phyloP scores from a whole-genome alignment of 352 stramenopile species.

The Globisporangium heterothallicum region DNA sequence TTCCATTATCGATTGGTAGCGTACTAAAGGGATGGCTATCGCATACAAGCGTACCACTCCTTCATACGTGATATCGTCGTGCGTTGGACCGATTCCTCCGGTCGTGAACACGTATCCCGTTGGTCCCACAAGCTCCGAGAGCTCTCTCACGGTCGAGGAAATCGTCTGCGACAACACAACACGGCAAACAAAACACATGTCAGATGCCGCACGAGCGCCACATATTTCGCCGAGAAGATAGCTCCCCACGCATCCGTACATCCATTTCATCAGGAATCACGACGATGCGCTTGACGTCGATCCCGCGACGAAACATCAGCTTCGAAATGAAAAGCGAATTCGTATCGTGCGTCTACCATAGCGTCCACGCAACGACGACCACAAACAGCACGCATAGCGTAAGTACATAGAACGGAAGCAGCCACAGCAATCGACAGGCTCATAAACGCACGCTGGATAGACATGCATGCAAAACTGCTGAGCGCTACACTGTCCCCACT shows the following conservation, averaged over 20 bases:
- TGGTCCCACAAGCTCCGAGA: slow-evolving; percentile 67
- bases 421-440: neutral
- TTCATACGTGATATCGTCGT: slow-evolving; percentile 88
- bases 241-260: slow-evolving; percentile 18
- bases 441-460: neutral
- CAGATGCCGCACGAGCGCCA: neutral
- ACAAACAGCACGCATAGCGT: too few species aligned
- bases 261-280: slow-evolving; percentile 80
- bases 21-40: neutral
- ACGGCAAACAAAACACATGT: neutral
- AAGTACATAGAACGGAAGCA: too few species aligned
- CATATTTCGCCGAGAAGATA: neutral
- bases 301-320: slow-evolving; percentile 71
- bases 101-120: slow-evolving; percentile 85
- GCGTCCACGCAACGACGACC: too few species aligned
- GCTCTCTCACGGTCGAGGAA: slow-evolving; percentile 57
- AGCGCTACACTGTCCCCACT: neutral
- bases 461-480: too few species aligned
- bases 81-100: slow-evolving; percentile 76
- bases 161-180: slow-evolving; percentile 38
- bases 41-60: slow-evolving; percentile 44
- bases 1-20: neutral
- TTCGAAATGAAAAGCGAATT: slow-evolving; percentile 82
- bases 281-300: slow-evolving; percentile 72
- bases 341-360: slow-evolving; percentile 68